Percentiles rank a stretch among this genome's conserved stretches.
Conservation (phyloP, 75 land plant genomes). For the Chamaecyparis obtusa region DNA sequence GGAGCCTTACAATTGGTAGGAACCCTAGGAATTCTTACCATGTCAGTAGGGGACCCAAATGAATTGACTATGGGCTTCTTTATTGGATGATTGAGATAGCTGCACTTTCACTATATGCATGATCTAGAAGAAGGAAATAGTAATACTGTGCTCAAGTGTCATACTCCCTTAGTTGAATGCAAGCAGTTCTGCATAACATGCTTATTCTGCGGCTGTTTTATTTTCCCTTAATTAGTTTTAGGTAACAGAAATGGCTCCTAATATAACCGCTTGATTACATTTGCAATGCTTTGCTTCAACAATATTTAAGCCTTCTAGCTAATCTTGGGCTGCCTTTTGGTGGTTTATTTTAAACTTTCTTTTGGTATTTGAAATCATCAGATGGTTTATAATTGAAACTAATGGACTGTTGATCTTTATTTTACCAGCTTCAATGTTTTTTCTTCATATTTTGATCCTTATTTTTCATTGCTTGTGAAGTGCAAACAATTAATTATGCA, state of each 20-base stretch:
- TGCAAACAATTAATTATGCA: background rate
- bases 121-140: background rate
- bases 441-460: conserved; percentile 5
- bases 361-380: background rate
- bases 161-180: background rate
- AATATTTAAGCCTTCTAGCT: background rate
- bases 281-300: background rate
- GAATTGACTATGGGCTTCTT: background rate
- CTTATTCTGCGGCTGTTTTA: background rate
- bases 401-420: background rate
- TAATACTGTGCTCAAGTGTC: background rate
- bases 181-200: background rate
- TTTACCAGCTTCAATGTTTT: background rate
- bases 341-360: background rate
- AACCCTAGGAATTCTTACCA: background rate
- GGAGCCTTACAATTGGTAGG: background rate
- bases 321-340: background rate
- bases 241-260: background rate
- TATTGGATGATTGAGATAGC: background rate
- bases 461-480: background rate
- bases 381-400: background rate
- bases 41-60: background rate
- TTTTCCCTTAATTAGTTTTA: background rate
- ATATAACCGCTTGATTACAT: background rate
- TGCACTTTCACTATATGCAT: background rate